These are phyloP conservation scores for Geopyxis carbonaria DNA, from an alignment of 495 filamentous ascomycete genomes.

Conservation along the genomic window DNA sequence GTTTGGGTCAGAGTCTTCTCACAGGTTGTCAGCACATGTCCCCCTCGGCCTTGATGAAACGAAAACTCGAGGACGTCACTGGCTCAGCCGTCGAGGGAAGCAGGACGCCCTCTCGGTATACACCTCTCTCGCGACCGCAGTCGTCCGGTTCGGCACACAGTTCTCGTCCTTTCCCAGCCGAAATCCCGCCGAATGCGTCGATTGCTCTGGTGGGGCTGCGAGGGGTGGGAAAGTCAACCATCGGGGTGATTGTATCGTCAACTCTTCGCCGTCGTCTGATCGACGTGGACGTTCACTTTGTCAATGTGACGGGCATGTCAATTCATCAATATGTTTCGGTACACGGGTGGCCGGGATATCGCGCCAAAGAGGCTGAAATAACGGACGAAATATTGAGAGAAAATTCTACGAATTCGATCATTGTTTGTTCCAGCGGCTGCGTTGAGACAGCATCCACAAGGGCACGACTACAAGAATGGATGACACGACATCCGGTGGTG, in stretches of 20 bases:
- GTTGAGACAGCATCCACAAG: constrained; percentile 29
- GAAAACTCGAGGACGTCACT: no score
- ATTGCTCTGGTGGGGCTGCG: constrained; percentile 60
- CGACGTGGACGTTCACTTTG: constrained; percentile 54
- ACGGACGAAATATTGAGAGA: constrained; percentile 49
- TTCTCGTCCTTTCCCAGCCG: no score
- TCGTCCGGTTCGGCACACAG: no score
- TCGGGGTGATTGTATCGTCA: constrained; percentile 62
- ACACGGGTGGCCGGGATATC: constrained; percentile 43
- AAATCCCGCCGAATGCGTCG: constrained; percentile 45
- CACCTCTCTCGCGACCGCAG: no score
- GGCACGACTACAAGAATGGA: constrained; percentile 30
- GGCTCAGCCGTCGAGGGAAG: no score
- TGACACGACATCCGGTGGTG: constrained; percentile 48
- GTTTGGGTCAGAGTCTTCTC: no score
- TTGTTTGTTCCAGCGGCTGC: constrained; percentile 51
- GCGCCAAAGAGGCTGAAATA: constrained; percentile 42
- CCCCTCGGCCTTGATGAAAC: no score
- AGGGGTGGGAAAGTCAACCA: constrained; percentile 58
- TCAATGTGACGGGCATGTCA: constrained; percentile 45
- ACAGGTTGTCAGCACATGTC: no score
- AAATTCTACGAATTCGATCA: constrained; percentile 47
- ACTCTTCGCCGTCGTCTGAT: constrained; percentile 51
- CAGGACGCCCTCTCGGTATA: no score
- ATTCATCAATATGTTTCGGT: constrained; percentile 42